phyloP scores from a whole-genome alignment of 2,329 filamentous ascomycete species.

The Neopestalotiopsis sp. region DNA sequence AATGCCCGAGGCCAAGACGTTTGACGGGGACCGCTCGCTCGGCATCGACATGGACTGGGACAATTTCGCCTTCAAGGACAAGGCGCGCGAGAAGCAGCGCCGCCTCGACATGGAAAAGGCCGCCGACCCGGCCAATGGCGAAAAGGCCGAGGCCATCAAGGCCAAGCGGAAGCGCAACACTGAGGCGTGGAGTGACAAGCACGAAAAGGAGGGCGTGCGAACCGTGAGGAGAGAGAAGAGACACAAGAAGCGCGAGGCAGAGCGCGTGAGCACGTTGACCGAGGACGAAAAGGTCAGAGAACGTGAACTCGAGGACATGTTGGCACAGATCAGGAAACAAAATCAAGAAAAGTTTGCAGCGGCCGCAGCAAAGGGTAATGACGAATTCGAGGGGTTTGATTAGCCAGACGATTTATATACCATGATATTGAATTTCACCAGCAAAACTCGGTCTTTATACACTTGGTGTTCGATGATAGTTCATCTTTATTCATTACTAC shows the following conservation, averaged over 20 bases:
- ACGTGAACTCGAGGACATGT: conserved; percentile 67
- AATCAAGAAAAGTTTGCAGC: conserved; percentile 52
- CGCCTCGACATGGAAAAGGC: conserved; percentile 58
- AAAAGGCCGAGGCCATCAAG: conserved; percentile 47
- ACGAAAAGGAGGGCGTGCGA: conserved; percentile 68
- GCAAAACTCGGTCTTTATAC: not conserved
- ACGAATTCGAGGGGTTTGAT: conserved; percentile 67
- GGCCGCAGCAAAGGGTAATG: conserved; percentile 40
- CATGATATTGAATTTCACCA: not conserved
- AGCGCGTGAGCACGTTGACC: conserved; percentile 69
- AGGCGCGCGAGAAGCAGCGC: conserved; percentile 70
- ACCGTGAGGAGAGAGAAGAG: conserved; percentile 69
- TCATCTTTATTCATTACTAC: conserved; percentile 9
- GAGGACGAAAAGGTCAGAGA: conserved; percentile 70
- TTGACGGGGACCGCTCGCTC: conserved; percentile 70
- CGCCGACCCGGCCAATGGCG: conserved; percentile 32
- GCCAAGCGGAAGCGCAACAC: conserved; percentile 65
- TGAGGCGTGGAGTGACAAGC: conserved; percentile 76
- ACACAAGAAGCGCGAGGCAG: conserved; percentile 67
- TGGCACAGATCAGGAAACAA: conserved; percentile 66
- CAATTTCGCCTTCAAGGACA: conserved; percentile 74
- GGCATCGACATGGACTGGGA: conserved; percentile 72
- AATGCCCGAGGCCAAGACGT: conserved; percentile 88
- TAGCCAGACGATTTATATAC: conserved; percentile 21
- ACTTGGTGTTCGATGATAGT: not conserved